Conservation (phyloP, 1,139 yeast genomes). For the Kodamaea sp. region DNA sequence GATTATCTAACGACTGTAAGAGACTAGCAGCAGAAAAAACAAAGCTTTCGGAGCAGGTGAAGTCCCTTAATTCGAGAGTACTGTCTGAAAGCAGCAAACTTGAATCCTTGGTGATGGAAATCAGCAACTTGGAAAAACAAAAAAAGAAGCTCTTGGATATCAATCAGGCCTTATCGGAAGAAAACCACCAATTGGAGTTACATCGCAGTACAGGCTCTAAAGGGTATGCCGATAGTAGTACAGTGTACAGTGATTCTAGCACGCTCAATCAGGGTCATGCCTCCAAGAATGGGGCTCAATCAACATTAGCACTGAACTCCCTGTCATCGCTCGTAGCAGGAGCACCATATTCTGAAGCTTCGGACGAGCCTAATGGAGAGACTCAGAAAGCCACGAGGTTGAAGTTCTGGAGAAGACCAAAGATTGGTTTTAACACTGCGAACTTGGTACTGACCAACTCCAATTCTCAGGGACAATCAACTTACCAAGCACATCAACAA, state of each 20-base stretch:
- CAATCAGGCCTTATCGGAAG: slow-evolving; percentile 27
- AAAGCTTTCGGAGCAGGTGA: slow-evolving; percentile 29
- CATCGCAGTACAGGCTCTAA: slow-evolving; percentile 10
- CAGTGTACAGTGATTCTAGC: slow-evolving; percentile 10
- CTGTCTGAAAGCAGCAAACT: slow-evolving; percentile 18
- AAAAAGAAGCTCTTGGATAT: slow-evolving; percentile 26
- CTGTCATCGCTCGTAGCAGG: slow-evolving; percentile 20
- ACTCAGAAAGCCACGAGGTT: slow-evolving; percentile 48
- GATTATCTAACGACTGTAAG: slow-evolving; percentile 31
- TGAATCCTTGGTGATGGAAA: slow-evolving; percentile 31
- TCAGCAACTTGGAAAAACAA: slow-evolving; percentile 28
- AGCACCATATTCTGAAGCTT: slow-evolving; percentile 16
- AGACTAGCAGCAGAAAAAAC: slow-evolving; percentile 31
- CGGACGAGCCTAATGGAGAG: slow-evolving; percentile 35
- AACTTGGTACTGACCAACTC: slow-evolving; percentile 12
- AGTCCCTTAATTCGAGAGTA: slow-evolving; percentile 11
- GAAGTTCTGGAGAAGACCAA: slow-evolving; percentile 58
- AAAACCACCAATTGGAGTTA: slow-evolving; percentile 23
- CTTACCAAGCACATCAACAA: slow-evolving; percentile 1
- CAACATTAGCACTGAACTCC: slow-evolving; percentile 6
- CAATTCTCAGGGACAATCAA: slow-evolving; percentile 1
- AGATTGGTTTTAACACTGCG: slow-evolving; percentile 22
- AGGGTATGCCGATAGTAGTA: slow-evolving; percentile 6
- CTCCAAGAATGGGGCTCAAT: slow-evolving; percentile 3
- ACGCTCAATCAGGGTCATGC: slow-evolving; percentile 6